Conservation (phyloP, 2,329 filamentous ascomycete genomes). For the Sclerotinia nivalis region DNA sequence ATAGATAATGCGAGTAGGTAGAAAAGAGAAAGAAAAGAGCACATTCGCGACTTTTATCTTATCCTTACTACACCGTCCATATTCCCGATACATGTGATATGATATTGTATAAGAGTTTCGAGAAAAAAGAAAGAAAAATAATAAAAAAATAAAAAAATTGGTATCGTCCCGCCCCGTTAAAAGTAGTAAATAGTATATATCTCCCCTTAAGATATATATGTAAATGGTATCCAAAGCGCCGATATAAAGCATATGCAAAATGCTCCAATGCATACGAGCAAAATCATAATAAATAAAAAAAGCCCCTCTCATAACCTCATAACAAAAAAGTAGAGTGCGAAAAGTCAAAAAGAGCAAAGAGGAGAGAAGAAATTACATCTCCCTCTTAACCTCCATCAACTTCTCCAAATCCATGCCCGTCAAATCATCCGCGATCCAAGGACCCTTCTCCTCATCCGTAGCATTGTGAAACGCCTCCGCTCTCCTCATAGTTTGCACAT, state of each 20-base stretch:
- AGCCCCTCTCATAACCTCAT: constrained; percentile 15
- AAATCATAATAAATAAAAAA: constrained; percentile 19
- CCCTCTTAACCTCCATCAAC: constrained; percentile 52
- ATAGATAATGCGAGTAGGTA: not conserved
- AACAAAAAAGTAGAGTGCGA: not conserved
- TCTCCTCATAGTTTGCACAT: constrained; percentile 83
- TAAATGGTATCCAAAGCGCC: constrained; percentile 24
- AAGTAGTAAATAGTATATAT: constrained; percentile 20
- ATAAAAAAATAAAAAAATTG: constrained; percentile 15
- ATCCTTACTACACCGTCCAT: not conserved
- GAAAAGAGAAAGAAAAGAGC: not conserved
- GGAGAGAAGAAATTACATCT: constrained; percentile 28
- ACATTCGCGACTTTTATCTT: constrained; percentile 13
- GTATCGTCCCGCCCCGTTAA: constrained; percentile 23
- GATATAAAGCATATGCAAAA: constrained; percentile 18
- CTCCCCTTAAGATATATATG: constrained; percentile 13
- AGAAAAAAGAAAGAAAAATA: not conserved
- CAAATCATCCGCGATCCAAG: constrained; percentile 75
- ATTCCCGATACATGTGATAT: constrained; percentile 3
- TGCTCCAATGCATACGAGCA: constrained; percentile 1
- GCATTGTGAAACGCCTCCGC: constrained; percentile 81
- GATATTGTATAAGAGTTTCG: constrained; percentile 8
- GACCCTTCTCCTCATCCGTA: constrained; percentile 83
- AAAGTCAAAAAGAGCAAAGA: constrained; percentile 18
- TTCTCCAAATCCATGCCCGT: constrained; percentile 60